A percentile compares a stretch with the other conserved stretches of the same genome.
Evolutionary conservation across 176 grass and related monocot genomes (phyloP).

Genomic region (Juncus inflexus): DNA sequence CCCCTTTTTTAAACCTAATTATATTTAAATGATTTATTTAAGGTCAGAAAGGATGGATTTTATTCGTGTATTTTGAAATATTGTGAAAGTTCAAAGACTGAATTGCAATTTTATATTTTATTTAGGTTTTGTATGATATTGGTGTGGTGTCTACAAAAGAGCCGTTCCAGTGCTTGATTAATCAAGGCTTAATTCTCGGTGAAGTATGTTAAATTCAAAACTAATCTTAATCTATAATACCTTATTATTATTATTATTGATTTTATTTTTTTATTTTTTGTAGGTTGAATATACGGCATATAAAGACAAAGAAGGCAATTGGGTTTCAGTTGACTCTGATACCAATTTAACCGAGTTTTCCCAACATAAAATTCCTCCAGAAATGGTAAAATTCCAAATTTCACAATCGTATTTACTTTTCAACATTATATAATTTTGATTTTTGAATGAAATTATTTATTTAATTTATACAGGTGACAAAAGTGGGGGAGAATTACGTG

Average conservation of each 20-base stretch:
- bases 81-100: neutral
- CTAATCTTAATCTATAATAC: too few relatives aligned
- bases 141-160: slow-evolving; percentile 93
- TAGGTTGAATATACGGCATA: slow-evolving; percentile 90
- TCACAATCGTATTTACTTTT: neutral
- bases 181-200: slow-evolving; percentile 97
- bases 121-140: slow-evolving; percentile 92
- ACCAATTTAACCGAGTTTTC: slow-evolving; percentile 44
- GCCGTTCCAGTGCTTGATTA: slow-evolving; percentile 95
- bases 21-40: slow-evolving; percentile 8
- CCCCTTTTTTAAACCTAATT: neutral
- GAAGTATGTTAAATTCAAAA: slow-evolving; percentile 57
- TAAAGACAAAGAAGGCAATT: slow-evolving; percentile 66
- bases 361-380: slow-evolving; percentile 78
- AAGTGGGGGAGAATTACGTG: slow-evolving; percentile 83
- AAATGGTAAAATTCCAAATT: slow-evolving; percentile 48
- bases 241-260: neutral
- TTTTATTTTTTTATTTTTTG: slow-evolving; percentile 34
- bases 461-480: slow-evolving; percentile 47
- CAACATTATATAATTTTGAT: neutral
- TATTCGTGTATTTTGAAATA: neutral
- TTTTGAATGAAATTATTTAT: neutral
- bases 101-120: neutral
- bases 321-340: slow-evolving; percentile 65
- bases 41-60: neutral